A percentile compares a stretch with the other conserved stretches of the same genome.
Conservation (phyloP, 139 green algal species). For the Picochlorum costavermella region DNA sequence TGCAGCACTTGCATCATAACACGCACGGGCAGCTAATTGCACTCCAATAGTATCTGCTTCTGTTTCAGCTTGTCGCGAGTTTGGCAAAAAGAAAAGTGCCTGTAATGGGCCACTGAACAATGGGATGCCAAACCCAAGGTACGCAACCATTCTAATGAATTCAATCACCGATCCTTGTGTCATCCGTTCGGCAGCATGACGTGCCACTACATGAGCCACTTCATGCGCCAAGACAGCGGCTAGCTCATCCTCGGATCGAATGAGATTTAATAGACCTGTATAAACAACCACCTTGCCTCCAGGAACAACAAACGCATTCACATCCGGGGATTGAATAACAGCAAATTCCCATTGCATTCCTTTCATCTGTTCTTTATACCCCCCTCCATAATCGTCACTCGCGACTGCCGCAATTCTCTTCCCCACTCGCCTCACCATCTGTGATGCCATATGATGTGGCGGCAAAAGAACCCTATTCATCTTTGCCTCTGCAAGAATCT, state of each 20-base stretch:
- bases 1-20: constrained; percentile 54
- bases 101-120: constrained; percentile 27
- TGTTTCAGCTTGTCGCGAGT: constrained; percentile 55
- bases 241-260: constrained; percentile 61
- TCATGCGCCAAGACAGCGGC: constrained; percentile 81
- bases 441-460: constrained; percentile 23
- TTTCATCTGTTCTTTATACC: constrained; percentile 50
- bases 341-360: constrained; percentile 72
- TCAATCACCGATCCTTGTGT: constrained; percentile 20
- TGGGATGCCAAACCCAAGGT: constrained; percentile 37
- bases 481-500: constrained; percentile 34
- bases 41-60: constrained; percentile 78
- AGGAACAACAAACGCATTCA: constrained; percentile 83
- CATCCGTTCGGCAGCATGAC: constrained; percentile 52
- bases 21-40: constrained; percentile 56
- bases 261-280: constrained; percentile 56
- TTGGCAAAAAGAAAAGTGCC: constrained; percentile 49
- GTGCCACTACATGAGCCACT: constrained; percentile 63
- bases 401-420: constrained; percentile 30
- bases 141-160: constrained; percentile 16
- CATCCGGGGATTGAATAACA: constrained; percentile 54
- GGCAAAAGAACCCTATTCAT: constrained; percentile 40
- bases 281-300: constrained; percentile 80
- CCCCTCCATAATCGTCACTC: constrained; percentile 41
- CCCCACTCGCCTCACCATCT: constrained; percentile 21